phyloP scores from a whole-genome alignment of 768 basidiomycete genomes.

The Chiua virens region DNA sequence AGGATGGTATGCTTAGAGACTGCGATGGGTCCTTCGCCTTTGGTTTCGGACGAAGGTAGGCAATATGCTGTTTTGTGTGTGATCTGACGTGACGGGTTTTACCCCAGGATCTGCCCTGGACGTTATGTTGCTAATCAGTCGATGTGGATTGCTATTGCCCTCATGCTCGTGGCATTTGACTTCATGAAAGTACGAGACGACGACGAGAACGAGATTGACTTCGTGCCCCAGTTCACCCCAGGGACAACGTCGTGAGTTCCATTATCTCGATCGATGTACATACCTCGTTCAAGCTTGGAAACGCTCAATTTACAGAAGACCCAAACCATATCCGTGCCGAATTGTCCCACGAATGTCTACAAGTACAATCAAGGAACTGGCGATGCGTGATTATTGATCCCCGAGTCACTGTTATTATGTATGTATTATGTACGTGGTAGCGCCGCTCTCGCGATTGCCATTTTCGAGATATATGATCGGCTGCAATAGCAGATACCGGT shows the following conservation, averaged over 20 bases:
- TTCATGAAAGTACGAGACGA: constrained; percentile 24
- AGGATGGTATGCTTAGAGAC: constrained; percentile 16
- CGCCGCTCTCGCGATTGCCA: not conserved
- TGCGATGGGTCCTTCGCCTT: constrained; percentile 12
- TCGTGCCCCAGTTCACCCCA: constrained; percentile 21
- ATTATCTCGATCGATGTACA: not conserved
- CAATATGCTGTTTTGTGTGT: not conserved
- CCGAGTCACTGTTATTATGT: not conserved
- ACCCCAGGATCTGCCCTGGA: constrained; percentile 23
- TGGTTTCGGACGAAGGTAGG: constrained; percentile 28
- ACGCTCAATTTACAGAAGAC: constrained; percentile 15
- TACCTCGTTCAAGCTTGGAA: not conserved
- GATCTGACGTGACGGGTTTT: not conserved
- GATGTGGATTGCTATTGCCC: constrained; percentile 25
- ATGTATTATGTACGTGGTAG: too few species aligned
- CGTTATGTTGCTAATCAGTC: constrained; percentile 22
- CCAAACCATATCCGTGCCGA: constrained; percentile 21
- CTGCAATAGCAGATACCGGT: not conserved
- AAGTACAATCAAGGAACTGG: constrained; percentile 9
- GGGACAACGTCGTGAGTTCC: constrained; percentile 20
- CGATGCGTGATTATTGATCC: constrained; percentile 6
- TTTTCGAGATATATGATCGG: not conserved
- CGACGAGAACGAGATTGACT: constrained; percentile 20
- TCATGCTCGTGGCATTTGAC: constrained; percentile 25
- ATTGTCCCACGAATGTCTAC: constrained; percentile 17